Percentiles rank a stretch among this genome's conserved stretches.
phyloP scores from a whole-genome alignment of 495 filamentous ascomycete genomes.

The Durotheca rogersii region DNA sequence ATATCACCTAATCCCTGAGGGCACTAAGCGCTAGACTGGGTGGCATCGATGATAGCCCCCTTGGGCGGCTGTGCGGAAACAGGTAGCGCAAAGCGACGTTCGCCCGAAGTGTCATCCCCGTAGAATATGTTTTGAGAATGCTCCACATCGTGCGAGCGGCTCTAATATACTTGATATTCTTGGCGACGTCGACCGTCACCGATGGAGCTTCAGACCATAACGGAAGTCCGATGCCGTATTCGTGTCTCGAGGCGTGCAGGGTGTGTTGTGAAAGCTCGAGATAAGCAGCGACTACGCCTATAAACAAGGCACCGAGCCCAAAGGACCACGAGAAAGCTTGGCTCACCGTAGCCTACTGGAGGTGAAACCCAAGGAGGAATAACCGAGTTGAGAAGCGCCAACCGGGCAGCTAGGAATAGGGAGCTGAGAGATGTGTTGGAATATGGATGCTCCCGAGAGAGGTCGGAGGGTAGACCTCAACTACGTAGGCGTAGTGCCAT shows the following conservation, averaged over 20 bases:
- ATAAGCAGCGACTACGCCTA: background rate
- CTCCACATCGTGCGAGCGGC: background rate
- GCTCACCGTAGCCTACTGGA: background rate
- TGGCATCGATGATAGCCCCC: constrained; percentile 15
- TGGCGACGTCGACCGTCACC: background rate
- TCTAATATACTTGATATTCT: constrained; percentile 6
- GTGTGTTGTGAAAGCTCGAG: background rate
- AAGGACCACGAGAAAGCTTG: background rate
- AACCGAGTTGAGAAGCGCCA: no score
- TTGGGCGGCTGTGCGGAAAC: background rate
- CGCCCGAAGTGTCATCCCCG: constrained; percentile 6
- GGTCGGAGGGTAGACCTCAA: no score
- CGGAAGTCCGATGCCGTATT: background rate
- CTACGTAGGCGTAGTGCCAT: no score
- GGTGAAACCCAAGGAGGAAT: background rate
- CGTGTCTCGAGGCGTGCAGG: background rate
- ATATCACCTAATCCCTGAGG: constrained; percentile 14
- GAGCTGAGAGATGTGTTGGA: no score
- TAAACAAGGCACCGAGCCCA: constrained; percentile 24
- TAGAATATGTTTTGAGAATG: constrained; percentile 15
- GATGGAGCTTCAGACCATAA: background rate
- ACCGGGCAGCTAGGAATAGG: no score
- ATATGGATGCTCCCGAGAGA: no score
- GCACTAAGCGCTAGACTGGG: constrained; percentile 6
- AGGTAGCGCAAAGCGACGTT: constrained; percentile 11